These are phyloP conservation scores for Acanthamoeba triangularis DNA, from an alignment of 208 protist species.

Conservation along the genomic window DNA sequence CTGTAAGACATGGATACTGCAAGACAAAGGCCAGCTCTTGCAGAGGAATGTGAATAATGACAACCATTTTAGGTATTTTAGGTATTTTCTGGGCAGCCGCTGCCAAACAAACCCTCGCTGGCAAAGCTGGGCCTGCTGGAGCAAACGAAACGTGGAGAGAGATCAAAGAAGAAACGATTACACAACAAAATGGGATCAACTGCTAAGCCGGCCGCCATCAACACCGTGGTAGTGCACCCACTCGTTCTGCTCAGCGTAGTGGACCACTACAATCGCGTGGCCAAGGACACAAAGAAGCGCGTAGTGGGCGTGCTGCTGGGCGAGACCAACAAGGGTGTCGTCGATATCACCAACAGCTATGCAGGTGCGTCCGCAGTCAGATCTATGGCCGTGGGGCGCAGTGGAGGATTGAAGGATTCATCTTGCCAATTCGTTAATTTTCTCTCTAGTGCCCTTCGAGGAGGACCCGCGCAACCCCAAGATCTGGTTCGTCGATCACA, in stretches of 20 bases:
- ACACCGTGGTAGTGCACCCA: constrained; percentile 72
- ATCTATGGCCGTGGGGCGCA: too few species aligned
- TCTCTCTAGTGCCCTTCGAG: constrained; percentile 98
- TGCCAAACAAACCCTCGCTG: constrained; percentile 41
- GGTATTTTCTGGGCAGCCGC: neutral
- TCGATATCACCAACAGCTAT: constrained; percentile 97
- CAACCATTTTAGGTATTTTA: neutral
- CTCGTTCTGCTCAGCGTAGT: constrained; percentile 98
- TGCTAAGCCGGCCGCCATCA: neutral
- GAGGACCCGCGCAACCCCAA: constrained; percentile 97
- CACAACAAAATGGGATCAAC: neutral
- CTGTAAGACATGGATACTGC: neutral
- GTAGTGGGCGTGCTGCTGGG: constrained; percentile 99
- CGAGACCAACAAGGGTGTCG: constrained; percentile 88
- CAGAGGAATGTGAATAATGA: neutral
- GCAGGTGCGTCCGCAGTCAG: constrained; percentile 90
- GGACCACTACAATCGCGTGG: constrained; percentile 99
- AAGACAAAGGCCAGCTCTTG: too few species aligned
- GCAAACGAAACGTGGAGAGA: neutral
- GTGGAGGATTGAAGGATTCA: too few species aligned
- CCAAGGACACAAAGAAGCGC: constrained; percentile 95
- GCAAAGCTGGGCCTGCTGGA: neutral
- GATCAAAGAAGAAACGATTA: neutral
- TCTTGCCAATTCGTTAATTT: neutral
- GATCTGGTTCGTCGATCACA: constrained; percentile 99